Evolutionary conservation across 2,329 filamentous ascomycete genomes (phyloP).

Genomic region (Monascus ruber): DNA sequence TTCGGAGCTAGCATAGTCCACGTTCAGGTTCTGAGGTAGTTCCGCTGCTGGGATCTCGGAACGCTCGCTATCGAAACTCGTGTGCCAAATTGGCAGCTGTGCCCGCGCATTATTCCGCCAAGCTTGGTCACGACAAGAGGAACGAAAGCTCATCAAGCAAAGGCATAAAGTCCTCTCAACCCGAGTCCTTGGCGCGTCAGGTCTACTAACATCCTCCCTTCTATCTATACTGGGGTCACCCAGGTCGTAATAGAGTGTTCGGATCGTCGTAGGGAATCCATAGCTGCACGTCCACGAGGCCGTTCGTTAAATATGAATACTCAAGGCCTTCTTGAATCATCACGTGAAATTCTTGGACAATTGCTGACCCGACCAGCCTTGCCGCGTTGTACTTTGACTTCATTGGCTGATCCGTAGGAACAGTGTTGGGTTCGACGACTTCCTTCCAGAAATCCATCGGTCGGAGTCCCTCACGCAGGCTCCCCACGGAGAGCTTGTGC

Average conservation of each 20-base stretch:
- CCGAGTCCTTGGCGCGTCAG: constrained; percentile 4
- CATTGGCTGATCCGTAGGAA: not conserved
- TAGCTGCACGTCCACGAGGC: constrained; percentile 9
- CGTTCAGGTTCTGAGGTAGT: constrained; percentile 5
- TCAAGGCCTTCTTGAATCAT: too few relatives aligned
- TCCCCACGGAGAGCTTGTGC: constrained; percentile 1
- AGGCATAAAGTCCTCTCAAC: constrained; percentile 12
- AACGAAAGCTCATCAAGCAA: constrained; percentile 13
- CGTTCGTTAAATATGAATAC: too few relatives aligned
- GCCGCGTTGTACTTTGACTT: constrained; percentile 9
- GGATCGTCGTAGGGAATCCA: constrained; percentile 8
- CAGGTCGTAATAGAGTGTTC: constrained; percentile 10
- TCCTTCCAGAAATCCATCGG: too few relatives aligned
- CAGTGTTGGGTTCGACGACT: constrained; percentile 1
- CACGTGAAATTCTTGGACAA: too few relatives aligned
- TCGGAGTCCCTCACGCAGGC: constrained; percentile 1
- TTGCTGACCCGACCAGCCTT: constrained; percentile 6
- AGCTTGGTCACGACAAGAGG: constrained; percentile 7
- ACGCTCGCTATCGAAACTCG: constrained; percentile 8
- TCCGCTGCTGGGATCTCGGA: constrained; percentile 11
- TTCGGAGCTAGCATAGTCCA: constrained; percentile 6
- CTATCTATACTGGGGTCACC: constrained; percentile 10
- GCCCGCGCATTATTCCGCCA: constrained; percentile 11
- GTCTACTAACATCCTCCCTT: constrained; percentile 1
- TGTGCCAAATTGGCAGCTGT: constrained; percentile 11